Conservation (phyloP, 2,329 filamentous ascomycete genomes). For the Zelopaecilomyces penicillatus region DNA sequence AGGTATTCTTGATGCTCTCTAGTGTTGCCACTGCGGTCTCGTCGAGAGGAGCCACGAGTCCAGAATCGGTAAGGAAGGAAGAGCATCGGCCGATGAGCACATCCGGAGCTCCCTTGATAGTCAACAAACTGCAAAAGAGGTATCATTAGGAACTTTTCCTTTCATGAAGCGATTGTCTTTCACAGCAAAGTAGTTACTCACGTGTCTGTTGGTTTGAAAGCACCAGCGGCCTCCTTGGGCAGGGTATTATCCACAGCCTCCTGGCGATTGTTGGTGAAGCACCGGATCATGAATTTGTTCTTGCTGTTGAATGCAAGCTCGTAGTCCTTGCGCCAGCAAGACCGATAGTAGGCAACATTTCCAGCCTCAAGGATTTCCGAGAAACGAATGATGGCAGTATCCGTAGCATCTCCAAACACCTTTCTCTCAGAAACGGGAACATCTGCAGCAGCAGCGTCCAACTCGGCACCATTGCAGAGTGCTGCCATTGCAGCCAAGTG, state of each 20-base stretch:
- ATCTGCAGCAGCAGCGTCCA: constrained; percentile 58
- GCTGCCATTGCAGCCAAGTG: constrained; percentile 55
- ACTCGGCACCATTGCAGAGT: constrained; percentile 68
- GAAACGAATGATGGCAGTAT: constrained; percentile 65
- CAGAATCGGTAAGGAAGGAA: constrained; percentile 46
- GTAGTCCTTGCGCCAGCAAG: constrained; percentile 57
- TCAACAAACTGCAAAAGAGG: constrained; percentile 40
- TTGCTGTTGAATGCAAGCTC: constrained; percentile 72
- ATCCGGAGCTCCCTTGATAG: constrained; percentile 75
- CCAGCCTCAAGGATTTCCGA: constrained; percentile 50
- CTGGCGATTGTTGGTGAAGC: constrained; percentile 39
- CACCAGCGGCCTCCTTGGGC: constrained; percentile 22
- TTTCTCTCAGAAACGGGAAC: constrained; percentile 52
- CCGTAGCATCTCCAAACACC: constrained; percentile 68
- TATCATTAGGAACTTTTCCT: background rate
- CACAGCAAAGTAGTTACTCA: constrained; percentile 14
- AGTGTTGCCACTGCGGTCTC: constrained; percentile 35
- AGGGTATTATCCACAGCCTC: constrained; percentile 28
- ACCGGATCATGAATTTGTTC: constrained; percentile 72
- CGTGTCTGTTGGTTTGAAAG: constrained; percentile 30
- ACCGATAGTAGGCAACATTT: constrained; percentile 49
- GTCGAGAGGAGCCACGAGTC: constrained; percentile 43
- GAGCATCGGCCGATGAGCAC: constrained; percentile 58
- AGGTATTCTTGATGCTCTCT: constrained; percentile 55
- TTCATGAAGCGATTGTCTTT: background rate